A percentile compares a stretch with the other conserved stretches of the same genome.
These are phyloP conservation scores for Scheffersomyces ergatensis DNA, from an alignment of 805 yeast species.

Conservation along the genomic window DNA sequence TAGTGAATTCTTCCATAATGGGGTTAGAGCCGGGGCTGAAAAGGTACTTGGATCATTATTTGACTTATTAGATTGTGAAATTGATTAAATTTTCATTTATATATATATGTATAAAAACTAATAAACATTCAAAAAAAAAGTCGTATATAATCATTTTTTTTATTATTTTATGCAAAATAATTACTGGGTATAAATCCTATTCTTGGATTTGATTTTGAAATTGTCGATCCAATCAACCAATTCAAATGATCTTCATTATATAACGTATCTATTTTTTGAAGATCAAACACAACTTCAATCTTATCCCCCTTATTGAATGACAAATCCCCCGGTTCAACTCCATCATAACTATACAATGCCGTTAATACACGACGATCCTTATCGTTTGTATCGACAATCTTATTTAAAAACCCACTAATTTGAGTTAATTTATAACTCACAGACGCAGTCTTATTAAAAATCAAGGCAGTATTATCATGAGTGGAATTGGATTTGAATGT, in stretches of 20 bases:
- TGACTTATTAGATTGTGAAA: constrained; percentile 36
- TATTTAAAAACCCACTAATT: constrained; percentile 20
- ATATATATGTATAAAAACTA: constrained; percentile 1
- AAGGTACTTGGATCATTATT: constrained; percentile 40
- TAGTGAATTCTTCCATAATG: constrained; percentile 51
- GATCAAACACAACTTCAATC: constrained; percentile 30
- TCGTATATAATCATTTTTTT: no score
- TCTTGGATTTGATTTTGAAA: constrained; percentile 14
- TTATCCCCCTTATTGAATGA: constrained; percentile 31
- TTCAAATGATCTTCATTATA: constrained; percentile 16
- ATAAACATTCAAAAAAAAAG: no score
- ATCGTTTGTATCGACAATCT: constrained; percentile 6
- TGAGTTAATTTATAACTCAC: constrained; percentile 23
- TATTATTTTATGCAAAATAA: constrained; percentile 10
- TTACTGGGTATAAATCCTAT: constrained; percentile 38
- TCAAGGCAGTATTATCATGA: constrained; percentile 1
- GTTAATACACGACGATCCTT: constrained; percentile 3
- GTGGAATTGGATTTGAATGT: constrained; percentile 3
- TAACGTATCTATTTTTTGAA: constrained; percentile 21
- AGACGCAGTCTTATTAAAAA: constrained; percentile 16
- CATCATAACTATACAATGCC: constrained; percentile 25
- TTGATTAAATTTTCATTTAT: constrained; percentile 20
- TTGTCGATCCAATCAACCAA: constrained; percentile 32
- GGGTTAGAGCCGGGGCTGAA: constrained; percentile 41
- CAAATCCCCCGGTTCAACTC: constrained; percentile 36